Base-by-base conservation (phyloP, 495 filamentous ascomycete species). In the Tirmania nivea region DNA sequence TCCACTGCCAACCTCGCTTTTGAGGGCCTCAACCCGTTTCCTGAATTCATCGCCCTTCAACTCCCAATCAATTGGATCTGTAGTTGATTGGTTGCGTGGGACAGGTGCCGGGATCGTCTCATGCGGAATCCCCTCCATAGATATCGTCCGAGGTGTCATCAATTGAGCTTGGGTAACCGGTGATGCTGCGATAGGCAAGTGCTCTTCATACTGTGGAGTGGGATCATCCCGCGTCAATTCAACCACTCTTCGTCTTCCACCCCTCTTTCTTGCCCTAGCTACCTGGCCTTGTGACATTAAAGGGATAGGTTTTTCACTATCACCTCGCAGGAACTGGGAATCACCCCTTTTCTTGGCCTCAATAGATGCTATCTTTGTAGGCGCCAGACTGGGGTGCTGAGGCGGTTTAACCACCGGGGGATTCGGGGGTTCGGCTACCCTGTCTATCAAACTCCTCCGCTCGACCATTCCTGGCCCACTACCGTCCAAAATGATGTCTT, bases 401-500 rank as follows among this genome's bases (percentile, higher is more conserved):
- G 69, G 63, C 12, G 78, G 72, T 62, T 82, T 84, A 35, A 94
- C 71, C 8, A 94, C 78, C 2, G 87, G 84, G 17, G 86, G 78
- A 39, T 72, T 76, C 39, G 79, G 72, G 31, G 78, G 78, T 58
- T 90, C 78, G 2, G 80, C 80, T 6, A 73, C 84, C 31, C 87
- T 77, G 12, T 95, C 90, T n/a, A 83, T 74, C 34, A 97, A 71
- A 51, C 83, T 84, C 51, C 83, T 83, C 58, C 79, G 78, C 67
- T 97, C 90, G 14, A 77, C 78, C 60, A 84, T 86, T 17, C 75
- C 79, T 4, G 90, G 90, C 4, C 80, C 79, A 21, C 78, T 79
- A 1, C 78, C 75, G 63, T 97, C 92, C 59, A 97, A 86, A 42
- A 83, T 74, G 55, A 96, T 80, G 65, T 97, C 92, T 59, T 93